Conservation (phyloP, 2,329 filamentous ascomycete genomes). For the Talaromyces sp. region DNA sequence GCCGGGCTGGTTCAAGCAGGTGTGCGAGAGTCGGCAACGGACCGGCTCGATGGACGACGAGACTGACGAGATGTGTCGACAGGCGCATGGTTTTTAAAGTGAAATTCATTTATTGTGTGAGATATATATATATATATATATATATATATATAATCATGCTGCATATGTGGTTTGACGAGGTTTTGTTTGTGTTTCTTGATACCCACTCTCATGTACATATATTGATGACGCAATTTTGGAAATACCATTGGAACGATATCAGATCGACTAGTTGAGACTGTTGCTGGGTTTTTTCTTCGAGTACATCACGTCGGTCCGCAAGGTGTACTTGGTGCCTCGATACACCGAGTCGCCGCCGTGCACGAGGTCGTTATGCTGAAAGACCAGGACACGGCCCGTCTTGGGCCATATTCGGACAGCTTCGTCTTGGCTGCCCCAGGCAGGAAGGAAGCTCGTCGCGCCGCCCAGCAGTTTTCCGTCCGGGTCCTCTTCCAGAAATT, state of each 20-base stretch:
- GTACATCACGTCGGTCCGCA: constrained; percentile 55
- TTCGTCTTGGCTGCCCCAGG: constrained; percentile 23
- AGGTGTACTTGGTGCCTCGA: constrained; percentile 49
- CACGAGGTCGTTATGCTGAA: constrained; percentile 50
- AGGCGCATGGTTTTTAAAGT: not conserved
- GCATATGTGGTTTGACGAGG: not conserved
- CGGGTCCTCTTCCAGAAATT: constrained; percentile 6
- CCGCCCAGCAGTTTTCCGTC: constrained; percentile 41
- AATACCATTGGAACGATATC: not conserved
- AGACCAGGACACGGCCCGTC: constrained; percentile 49
- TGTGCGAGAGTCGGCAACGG: constrained; percentile 23
- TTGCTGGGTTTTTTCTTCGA: not conserved
- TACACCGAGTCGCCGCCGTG: constrained; percentile 53
- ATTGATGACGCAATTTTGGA: not conserved
- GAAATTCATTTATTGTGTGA: not conserved
- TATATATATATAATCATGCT: not conserved
- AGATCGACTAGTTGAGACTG: not conserved
- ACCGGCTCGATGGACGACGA: constrained; percentile 2
- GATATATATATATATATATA: not conserved
- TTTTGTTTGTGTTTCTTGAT: not conserved
- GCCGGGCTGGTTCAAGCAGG: constrained; percentile 95
- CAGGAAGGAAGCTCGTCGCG: constrained; percentile 48
- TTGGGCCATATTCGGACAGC: constrained; percentile 44
- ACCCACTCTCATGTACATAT: constrained; percentile 1
- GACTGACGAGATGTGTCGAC: constrained; percentile 3